Percentiles rank a stretch among this genome's conserved stretches.
Conservation (phyloP, 2,329 filamentous ascomycete species). For the Domatiomyces globalis region DNA sequence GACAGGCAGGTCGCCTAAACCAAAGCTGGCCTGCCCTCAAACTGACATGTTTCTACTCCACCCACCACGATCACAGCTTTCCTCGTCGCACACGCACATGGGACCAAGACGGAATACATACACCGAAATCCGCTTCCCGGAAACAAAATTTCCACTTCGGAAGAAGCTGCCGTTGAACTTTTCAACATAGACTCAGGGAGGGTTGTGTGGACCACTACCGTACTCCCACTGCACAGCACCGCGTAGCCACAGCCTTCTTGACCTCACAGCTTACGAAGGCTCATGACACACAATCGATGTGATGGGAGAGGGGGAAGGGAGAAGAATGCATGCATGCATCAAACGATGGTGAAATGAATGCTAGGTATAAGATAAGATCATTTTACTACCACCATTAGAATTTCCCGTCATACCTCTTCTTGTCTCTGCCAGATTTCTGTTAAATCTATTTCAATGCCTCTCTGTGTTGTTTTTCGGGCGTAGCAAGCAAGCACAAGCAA, state of each 20-base stretch:
- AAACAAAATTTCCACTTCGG: not conserved
- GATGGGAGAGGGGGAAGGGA: not conserved
- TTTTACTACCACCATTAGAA: not conserved
- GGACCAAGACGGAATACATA: not conserved
- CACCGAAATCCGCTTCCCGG: not conserved
- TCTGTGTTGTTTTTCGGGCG: too few species aligned
- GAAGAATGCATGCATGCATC: not conserved
- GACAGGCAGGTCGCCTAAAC: not conserved
- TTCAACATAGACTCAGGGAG: not conserved
- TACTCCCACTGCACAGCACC: not conserved
- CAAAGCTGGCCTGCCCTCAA: not conserved
- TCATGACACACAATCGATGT: not conserved
- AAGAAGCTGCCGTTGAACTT: not conserved
- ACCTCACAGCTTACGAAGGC: not conserved
- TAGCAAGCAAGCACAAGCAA: too few species aligned
- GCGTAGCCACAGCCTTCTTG: too few species aligned
- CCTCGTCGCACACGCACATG: too few species aligned
- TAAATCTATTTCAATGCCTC: too few species aligned
- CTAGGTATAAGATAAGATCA: not conserved
- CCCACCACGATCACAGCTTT: not conserved
- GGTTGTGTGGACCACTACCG: not conserved
- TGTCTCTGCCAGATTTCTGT: not conserved
- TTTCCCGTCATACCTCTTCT: not conserved
- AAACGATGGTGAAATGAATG: not conserved
- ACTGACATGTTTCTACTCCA: too few species aligned